Conservation (phyloP, 2,329 filamentous ascomycete genomes). For the Fusarium sp. region DNA sequence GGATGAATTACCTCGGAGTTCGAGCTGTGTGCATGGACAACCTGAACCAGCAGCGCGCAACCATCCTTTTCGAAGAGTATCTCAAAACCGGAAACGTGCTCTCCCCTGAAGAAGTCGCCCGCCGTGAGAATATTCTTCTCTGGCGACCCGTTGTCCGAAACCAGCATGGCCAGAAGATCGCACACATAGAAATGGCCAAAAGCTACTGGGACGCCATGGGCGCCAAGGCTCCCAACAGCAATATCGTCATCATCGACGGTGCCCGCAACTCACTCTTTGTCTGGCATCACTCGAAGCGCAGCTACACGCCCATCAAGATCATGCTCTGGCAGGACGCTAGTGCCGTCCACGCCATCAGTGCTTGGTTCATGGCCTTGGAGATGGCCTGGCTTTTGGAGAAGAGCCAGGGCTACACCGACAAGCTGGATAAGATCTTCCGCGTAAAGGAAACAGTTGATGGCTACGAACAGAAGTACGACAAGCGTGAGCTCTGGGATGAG, state of each 20-base stretch:
- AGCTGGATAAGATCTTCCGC: constrained; percentile 30
- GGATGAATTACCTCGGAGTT: constrained; percentile 88
- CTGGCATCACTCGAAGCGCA: constrained; percentile 32
- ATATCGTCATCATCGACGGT: constrained; percentile 44
- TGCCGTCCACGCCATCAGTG: constrained; percentile 45
- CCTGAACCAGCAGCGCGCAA: constrained; percentile 87
- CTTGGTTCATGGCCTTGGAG: constrained; percentile 52
- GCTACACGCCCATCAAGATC: constrained; percentile 45
- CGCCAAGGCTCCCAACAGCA: constrained; percentile 12
- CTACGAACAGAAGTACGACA: constrained; percentile 31
- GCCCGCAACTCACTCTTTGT: constrained; percentile 44
- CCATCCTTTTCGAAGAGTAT: constrained; percentile 74
- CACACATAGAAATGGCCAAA: constrained; percentile 52
- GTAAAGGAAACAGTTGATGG: constrained; percentile 1
- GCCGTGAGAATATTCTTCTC: constrained; percentile 70
- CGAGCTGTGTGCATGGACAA: constrained; percentile 83
- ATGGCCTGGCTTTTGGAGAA: constrained; percentile 47
- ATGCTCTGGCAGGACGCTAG: constrained; percentile 47
- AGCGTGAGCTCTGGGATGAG: constrained; percentile 42
- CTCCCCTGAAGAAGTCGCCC: constrained; percentile 71
- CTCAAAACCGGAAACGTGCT: constrained; percentile 62
- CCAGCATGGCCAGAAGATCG: constrained; percentile 36
- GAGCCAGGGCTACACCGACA: constrained; percentile 31
- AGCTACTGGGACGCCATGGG: constrained; percentile 53
- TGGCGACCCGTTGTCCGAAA: constrained; percentile 49